Base-by-base conservation (phyloP, 208 protist genomes). In the Cochliopodium minus region DNA sequence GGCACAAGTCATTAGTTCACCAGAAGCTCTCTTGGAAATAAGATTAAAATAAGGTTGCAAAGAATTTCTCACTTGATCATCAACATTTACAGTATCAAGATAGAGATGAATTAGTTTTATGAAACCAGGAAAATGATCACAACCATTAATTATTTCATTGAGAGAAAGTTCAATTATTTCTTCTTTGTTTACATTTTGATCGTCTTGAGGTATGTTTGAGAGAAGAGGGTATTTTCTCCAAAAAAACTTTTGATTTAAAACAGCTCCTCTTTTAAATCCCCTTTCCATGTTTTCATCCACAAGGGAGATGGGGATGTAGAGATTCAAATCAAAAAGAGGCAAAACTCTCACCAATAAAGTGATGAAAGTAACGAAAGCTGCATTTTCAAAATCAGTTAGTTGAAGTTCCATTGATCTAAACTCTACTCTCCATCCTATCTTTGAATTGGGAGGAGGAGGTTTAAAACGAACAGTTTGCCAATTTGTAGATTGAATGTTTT, bases 301-400 rank as follows among this genome's bases (percentile, higher is more conserved):
- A 49, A 83, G 59, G 17, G 87, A 88, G 40, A 98, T 78, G 47
- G 88, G 91, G 15, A 95, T 84, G 73, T 95, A 96, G 42, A 98
- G 84, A 59, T 83, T 75, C 15, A 90, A 64, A 52, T 87, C 76
- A 63, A 95, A 94, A 46, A 76, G 82, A 46, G 91, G 72, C 59
- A 98, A 95, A 15, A 81, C 82, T 28, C 83, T 77, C 0, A 87
- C 87, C 6, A 97, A 62, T 7, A 98, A 75, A 10, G 85, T 65
- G 17, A 93, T 82, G 57, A 97, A 94, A 34, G 91, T 78, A 17
- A 82, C 79, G 50, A 92, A 96, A 17, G 94, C 94, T 4, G 94
- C 86, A 67, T 98, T 98, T 74, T 98, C 93, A 69, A 98, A 97
- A 48, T 96, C 90, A 0, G 92, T 96, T 1, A 94, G 73, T 70